phyloP scores from a whole-genome alignment of 306 rosid genomes.

The Malus asiatica region DNA sequence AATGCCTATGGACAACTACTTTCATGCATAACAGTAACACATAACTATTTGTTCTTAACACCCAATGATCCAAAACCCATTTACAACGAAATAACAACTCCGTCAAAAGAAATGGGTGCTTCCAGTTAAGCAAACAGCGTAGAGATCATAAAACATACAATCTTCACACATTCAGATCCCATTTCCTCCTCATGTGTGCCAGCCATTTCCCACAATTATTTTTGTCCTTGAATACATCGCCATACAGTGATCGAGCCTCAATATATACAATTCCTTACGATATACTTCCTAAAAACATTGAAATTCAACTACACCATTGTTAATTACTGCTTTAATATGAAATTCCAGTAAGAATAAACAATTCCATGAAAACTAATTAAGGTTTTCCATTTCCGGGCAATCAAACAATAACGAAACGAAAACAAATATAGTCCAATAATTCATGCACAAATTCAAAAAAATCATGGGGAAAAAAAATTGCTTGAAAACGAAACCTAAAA shows the following conservation, averaged over 20 bases:
- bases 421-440: background rate
- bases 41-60: background rate
- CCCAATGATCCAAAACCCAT: background rate
- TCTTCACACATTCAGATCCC: background rate
- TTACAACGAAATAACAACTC: background rate
- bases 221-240: background rate
- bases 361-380: background rate
- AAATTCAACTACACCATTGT: background rate
- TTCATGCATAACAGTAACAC: background rate
- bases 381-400: background rate
- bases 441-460: background rate
- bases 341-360: background rate
- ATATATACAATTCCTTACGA: background rate
- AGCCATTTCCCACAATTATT: background rate
- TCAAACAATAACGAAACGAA: background rate
- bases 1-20: background rate
- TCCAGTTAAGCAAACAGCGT: background rate
- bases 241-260: background rate
- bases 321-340: background rate
- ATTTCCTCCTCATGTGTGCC: background rate
- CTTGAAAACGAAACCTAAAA: background rate
- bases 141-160: background rate
- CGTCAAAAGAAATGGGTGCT: background rate
- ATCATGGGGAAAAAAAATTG: background rate
- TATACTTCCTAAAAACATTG: background rate